These are phyloP conservation scores for Prunus salicina DNA, from an alignment of 306 rosid genomes.

Conservation along the genomic window DNA sequence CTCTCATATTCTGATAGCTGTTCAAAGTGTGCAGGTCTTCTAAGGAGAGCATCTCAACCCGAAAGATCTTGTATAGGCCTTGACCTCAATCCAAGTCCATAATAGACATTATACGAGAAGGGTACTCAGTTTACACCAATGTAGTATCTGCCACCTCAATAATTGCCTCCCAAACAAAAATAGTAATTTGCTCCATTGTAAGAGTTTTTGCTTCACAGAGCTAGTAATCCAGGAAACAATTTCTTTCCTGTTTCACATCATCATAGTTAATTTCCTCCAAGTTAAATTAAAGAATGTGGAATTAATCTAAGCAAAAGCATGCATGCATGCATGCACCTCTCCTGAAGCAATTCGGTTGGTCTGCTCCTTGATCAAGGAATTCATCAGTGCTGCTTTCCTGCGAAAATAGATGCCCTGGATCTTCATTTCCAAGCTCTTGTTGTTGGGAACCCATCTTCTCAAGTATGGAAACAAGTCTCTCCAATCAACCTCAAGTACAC, in stretches of 20 bases:
- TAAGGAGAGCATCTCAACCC: too few relatives aligned
- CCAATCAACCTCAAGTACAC: conserved; percentile 92
- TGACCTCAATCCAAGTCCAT: too few relatives aligned
- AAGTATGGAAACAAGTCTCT: conserved; percentile 87
- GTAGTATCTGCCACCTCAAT: conserved; percentile 78
- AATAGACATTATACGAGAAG: too few relatives aligned
- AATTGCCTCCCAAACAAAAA: conserved; percentile 77
- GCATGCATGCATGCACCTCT: conserved; percentile 27
- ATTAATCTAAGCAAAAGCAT: too few relatives aligned
- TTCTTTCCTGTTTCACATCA: conserved; percentile 35
- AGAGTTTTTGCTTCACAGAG: conserved; percentile 56
- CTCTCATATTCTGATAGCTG: too few relatives aligned
- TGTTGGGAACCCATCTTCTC: conserved; percentile 80
- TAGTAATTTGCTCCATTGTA: conserved; percentile 44
- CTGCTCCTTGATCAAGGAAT: conserved; percentile 50
- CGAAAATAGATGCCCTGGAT: conserved; percentile 28
- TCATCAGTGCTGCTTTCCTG: conserved; percentile 43
- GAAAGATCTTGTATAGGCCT: too few relatives aligned
- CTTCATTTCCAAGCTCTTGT: conserved; percentile 42
- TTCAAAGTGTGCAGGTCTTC: too few relatives aligned
- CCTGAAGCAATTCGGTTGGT: conserved; percentile 67
- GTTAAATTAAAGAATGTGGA: background rate
- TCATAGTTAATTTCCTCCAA: background rate
- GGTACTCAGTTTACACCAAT: conserved; percentile 16
- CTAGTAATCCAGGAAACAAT: conserved; percentile 53